Conservation (phyloP, 441 rosid species). For the Euphorbia schlechtendalii region DNA sequence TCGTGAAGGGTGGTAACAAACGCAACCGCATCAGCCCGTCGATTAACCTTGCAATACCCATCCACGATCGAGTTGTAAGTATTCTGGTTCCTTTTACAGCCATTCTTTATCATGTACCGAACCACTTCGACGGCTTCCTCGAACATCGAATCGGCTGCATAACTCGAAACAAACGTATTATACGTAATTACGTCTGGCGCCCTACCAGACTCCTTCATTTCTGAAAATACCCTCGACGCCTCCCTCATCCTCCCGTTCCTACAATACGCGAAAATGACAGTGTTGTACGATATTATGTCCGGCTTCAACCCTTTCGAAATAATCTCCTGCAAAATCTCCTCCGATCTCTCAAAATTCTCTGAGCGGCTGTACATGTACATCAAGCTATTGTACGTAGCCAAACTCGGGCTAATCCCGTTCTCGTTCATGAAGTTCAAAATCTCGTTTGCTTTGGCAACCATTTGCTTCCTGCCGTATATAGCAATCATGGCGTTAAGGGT, state of each 20-base stretch:
- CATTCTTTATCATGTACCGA: slow-evolving; percentile 64
- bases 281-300: slow-evolving; percentile 79
- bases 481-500: slow-evolving; percentile 89
- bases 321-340: slow-evolving; percentile 59
- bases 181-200: slow-evolving; percentile 77
- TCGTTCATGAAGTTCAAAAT: slow-evolving; percentile 71
- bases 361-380: slow-evolving; percentile 89
- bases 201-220: slow-evolving; percentile 58
- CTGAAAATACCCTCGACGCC: slow-evolving; percentile 66
- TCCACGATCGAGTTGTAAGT: slow-evolving; percentile 79
- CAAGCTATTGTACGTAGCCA: slow-evolving; percentile 82
- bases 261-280: slow-evolving; percentile 77
- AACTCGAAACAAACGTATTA: slow-evolving; percentile 73
- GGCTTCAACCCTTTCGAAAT: slow-evolving; percentile 64
- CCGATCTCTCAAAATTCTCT: slow-evolving; percentile 56
- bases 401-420: slow-evolving; percentile 62
- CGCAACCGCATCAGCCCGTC: slow-evolving; percentile 49
- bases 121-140: slow-evolving; percentile 69
- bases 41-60: slow-evolving; percentile 67
- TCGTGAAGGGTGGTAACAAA: slow-evolving; percentile 48
- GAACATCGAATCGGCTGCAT: slow-evolving; percentile 83
- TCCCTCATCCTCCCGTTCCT: slow-evolving; percentile 84
- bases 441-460: slow-evolving; percentile 59
- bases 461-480: slow-evolving; percentile 80
- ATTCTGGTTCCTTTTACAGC: slow-evolving; percentile 62